phyloP scores from a whole-genome alignment of 306 rosid genomes.

The Arachis stenosperma region DNA sequence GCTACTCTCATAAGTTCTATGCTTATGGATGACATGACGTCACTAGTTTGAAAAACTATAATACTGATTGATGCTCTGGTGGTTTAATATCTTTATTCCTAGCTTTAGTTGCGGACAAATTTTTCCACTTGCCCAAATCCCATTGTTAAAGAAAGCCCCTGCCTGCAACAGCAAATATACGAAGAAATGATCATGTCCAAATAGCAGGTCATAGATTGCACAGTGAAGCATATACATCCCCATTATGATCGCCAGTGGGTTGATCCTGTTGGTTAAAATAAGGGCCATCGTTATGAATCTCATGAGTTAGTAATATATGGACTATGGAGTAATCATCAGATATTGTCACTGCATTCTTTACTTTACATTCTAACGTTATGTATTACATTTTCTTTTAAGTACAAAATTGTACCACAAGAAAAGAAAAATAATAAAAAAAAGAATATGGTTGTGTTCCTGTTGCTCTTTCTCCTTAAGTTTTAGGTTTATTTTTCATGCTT shows the following conservation, averaged over 20 bases:
- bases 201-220: conserved; percentile 55
- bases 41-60: conserved; percentile 35
- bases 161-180: conserved; percentile 61
- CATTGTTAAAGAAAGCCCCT: conserved; percentile 62
- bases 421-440: neutral
- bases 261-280: conserved; percentile 48
- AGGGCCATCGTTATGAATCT: conserved; percentile 20
- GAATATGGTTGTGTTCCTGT: neutral
- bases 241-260: conserved; percentile 62
- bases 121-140: conserved; percentile 64
- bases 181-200: conserved; percentile 56
- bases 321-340: conserved; percentile 5
- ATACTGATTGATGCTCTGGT: conserved; percentile 10
- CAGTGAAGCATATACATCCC: conserved; percentile 68
- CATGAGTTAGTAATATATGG: conserved; percentile 8
- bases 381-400: conserved; percentile 23
- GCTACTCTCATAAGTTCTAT: conserved; percentile 22
- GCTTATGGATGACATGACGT: conserved; percentile 1
- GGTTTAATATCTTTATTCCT: conserved; percentile 5
- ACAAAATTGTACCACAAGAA: neutral
- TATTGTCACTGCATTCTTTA: conserved; percentile 20
- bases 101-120: conserved; percentile 46
- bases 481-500: conserved; percentile 21
- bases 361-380: conserved; percentile 28
- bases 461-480: conserved; percentile 1